Conservation (phyloP, 1,284 basidiomycete species). For the Cystobasidium slooffiae region DNA sequence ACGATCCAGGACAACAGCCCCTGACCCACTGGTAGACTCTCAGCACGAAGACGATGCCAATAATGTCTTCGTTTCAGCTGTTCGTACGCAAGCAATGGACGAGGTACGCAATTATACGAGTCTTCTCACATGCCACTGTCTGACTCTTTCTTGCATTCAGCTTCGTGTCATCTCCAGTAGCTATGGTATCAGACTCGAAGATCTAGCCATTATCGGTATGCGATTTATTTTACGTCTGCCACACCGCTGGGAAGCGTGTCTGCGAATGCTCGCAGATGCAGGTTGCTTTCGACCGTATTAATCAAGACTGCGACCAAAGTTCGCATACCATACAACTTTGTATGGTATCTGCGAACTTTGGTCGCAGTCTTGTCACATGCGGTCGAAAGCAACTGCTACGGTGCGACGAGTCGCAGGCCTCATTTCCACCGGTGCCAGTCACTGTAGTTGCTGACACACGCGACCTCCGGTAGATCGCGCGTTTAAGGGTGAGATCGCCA, state of each 20-base stretch:
- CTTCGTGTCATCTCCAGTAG: neutral
- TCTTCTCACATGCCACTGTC: neutral
- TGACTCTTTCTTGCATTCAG: neutral
- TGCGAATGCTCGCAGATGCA: too few relatives aligned
- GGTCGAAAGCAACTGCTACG: too few relatives aligned
- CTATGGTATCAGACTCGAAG: slow-evolving; percentile 61
- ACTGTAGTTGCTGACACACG: neutral
- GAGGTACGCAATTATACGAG: slow-evolving; percentile 62
- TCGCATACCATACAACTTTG: too few relatives aligned
- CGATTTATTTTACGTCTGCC: too few relatives aligned
- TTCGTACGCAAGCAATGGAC: slow-evolving; percentile 78
- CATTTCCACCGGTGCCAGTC: too few relatives aligned
- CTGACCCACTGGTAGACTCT: slow-evolving; percentile 65
- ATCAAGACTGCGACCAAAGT: too few relatives aligned
- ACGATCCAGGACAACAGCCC: slow-evolving; percentile 71
- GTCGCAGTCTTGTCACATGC: too few relatives aligned
- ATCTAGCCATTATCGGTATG: slow-evolving; percentile 73
- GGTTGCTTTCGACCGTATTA: too few relatives aligned
- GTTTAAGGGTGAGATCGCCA: slow-evolving; percentile 71
- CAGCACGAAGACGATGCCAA: slow-evolving; percentile 63
- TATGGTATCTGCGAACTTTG: too few relatives aligned
- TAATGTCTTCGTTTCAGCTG: slow-evolving; percentile 76
- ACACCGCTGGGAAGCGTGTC: too few relatives aligned
- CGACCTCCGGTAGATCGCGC: neutral
- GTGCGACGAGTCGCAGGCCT: too few relatives aligned